Evolutionary conservation across 2,329 filamentous ascomycete genomes (phyloP), one percentile per base, ranked within the genome.

Genomic region (Xylariaceae sp.): DNA sequence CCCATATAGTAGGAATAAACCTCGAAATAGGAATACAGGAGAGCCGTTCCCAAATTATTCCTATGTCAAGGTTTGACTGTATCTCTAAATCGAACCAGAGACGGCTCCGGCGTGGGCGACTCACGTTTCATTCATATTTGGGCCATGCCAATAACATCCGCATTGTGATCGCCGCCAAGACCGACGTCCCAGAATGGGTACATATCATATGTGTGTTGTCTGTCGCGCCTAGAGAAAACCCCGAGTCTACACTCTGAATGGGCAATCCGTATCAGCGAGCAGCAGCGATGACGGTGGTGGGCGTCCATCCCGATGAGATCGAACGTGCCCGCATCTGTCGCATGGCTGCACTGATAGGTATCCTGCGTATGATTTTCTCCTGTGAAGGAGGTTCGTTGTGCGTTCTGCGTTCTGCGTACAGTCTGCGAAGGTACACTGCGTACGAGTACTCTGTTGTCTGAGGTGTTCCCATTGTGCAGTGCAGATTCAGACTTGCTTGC

Each of bases 71-170:
- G n/a, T n/a, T n/a, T n/a, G n/a, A n/a, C n/a, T n/a, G n/a, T n/a
- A n/a, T 23, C 42, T 18, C 2, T 53, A 13, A 39, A 35, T 11
- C 23, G 15, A 35, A 23, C 23, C 52, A 35, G 13, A 51, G 30
- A 8, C 34, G 45, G 37, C 23, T 34, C 54, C 61, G 13, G 61
- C 58, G 58, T 61, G 58, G 58, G 39, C 53, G 56, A 57, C 50
- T 58, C 42, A 53, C 18, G 35, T 39, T 45, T 49, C 37, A 51
- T 37, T 23, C 18, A 18, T 11, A 10, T 10, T 51, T 45, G 23
- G 30, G 15, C 37, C 11, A 47, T 57, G 56, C 53, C 53, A 45
- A 47, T 49, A 15, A 47, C 23, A 51, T 34, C 2, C 39, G 18
- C 15, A 45, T 42, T 11, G 34, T 57, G 53, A 48, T 34, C 34